Percentiles rank a stretch among this genome's conserved stretches.
Evolutionary conservation across 805 yeast genomes (phyloP).

Genomic region (Ogataea minuta): DNA sequence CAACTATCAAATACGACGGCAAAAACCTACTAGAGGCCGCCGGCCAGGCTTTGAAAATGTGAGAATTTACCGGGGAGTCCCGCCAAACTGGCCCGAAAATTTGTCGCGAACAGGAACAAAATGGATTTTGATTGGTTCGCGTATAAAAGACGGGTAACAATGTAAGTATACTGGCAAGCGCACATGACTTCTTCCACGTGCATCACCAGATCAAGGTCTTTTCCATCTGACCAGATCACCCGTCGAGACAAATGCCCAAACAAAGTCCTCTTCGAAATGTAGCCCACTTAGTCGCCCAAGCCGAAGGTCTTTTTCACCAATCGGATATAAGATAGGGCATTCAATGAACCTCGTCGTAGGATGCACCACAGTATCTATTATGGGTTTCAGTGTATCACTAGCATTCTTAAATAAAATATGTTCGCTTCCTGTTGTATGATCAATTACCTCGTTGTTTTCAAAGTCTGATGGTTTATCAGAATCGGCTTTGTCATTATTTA

Average conservation of each 20-base stretch:
- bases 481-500: conserved; percentile 23
- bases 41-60: neutral
- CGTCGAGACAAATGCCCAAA: conserved; percentile 38
- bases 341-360: conserved; percentile 21
- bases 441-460: neutral
- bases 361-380: conserved; percentile 23
- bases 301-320: conserved; percentile 32
- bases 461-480: neutral
- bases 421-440: neutral
- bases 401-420: conserved; percentile 1
- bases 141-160: conserved; percentile 10
- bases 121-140: conserved; percentile 11
- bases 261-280: conserved; percentile 29
- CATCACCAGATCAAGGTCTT: conserved; percentile 20
- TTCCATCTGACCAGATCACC: conserved; percentile 43
- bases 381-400: neutral
- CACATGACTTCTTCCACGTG: neutral
- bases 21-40: neutral
- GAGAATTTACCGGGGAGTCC: conserved; percentile 6
- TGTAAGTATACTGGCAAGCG: too few relatives aligned
- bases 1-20: conserved; percentile 2
- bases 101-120: neutral
- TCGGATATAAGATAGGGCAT: conserved; percentile 34
- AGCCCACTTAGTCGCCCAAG: conserved; percentile 36
- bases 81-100: neutral